Evolutionary conservation across 2,329 filamentous ascomycete genomes (phyloP), one percentile per base, ranked within the genome.

Genomic region (Ascochyta lentis): DNA sequence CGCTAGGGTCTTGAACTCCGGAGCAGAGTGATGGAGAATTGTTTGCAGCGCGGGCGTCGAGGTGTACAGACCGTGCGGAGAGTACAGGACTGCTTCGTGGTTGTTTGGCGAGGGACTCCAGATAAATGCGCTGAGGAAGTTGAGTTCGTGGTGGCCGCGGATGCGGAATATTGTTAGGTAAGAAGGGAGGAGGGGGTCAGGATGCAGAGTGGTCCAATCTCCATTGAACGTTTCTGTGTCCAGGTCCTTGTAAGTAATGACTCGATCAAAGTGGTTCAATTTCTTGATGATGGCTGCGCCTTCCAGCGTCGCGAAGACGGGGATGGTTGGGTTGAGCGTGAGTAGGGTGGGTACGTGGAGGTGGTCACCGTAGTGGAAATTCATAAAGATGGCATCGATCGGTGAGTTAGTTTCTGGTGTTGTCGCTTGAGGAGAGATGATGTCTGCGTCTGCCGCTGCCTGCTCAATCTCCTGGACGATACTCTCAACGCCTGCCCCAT

Each of bases 71-170:
- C 58, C 51, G 35, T 61, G 52, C 1, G 55, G 58, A 0, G 55
- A 56, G 37, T 53, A 53, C 1, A 61, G 23, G 2, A 58, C 19
- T 3, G 58, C 55, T 49, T 61, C 55, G 38, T 60, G 57, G 0
- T n/a, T 35, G 31, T 40, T n/a, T 3, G 44, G 45, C 0, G 6
- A n/a, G 5, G 29, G n/a, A 2, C 23, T 50, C 34, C 42, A 49
- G 23, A 57, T 33, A 16, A 58, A 29, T 1, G 37, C 48, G 15
- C 35, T 61, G 24, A 41, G 19, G 37, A 61, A 58, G 44, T 52
- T 56, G 23, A 61, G 55, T 10, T 48, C 43, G 35, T 51, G 47
- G 34, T 58, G 55, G 0, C 46, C 48, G 12, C 27, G 34, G 4
- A 58, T 39, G 23, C 58, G 55, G 39, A 58, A 58, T 1, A 56